These are phyloP conservation scores for Pythium inflatum DNA, from an alignment of 352 stramenopile genomes.

Conservation along the genomic window DNA sequence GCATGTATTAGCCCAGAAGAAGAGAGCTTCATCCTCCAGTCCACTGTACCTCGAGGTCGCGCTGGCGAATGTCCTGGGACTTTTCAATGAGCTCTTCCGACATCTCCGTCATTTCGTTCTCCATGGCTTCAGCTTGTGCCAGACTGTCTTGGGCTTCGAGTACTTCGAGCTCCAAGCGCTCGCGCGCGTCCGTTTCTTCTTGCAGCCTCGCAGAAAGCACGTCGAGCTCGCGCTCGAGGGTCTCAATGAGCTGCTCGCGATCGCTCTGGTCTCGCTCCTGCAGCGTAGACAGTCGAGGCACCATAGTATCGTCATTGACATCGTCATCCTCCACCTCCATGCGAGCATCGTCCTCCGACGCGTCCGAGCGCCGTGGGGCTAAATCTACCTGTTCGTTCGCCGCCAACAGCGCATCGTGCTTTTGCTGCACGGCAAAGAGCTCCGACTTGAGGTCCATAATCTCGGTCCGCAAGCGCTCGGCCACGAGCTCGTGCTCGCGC, in stretches of 20 bases:
- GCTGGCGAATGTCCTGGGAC: constrained; percentile 65
- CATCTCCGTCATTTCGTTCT: constrained; percentile 78
- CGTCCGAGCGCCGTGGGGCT: constrained; percentile 12
- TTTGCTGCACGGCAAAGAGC: constrained; percentile 74
- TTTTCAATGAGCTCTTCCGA: constrained; percentile 80
- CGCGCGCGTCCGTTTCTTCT: constrained; percentile 67
- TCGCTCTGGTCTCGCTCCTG: constrained; percentile 65
- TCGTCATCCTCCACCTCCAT: constrained; percentile 43
- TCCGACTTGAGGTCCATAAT: constrained; percentile 89
- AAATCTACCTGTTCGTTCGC: background rate
- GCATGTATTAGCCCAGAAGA: background rate
- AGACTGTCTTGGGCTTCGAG: constrained; percentile 62
- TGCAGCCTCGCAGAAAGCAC: constrained; percentile 60
- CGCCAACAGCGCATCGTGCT: constrained; percentile 42
- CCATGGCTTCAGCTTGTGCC: constrained; percentile 73
- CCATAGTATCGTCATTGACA: constrained; percentile 35
- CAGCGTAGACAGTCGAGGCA: constrained; percentile 51
- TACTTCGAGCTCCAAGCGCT: constrained; percentile 57
- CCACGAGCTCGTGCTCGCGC: constrained; percentile 75
- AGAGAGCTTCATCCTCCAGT: background rate
- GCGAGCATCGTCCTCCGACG: constrained; percentile 34
- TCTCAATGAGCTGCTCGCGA: constrained; percentile 71
- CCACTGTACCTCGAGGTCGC: constrained; percentile 49
- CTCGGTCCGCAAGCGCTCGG: constrained; percentile 78
- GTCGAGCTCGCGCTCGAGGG: constrained; percentile 67